phyloP scores from a whole-genome alignment of 345 rosid species.

The Brassica nigra region DNA sequence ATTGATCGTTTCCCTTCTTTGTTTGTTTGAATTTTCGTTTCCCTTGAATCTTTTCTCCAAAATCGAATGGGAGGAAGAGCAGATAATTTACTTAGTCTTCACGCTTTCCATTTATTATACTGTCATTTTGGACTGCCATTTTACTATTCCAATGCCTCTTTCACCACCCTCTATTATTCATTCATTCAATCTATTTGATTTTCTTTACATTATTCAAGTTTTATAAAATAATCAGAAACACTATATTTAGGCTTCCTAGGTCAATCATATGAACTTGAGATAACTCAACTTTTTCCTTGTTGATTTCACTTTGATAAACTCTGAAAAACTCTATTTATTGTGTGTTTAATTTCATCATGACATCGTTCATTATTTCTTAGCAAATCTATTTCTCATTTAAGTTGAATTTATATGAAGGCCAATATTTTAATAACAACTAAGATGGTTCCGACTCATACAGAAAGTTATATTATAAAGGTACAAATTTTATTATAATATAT shows the following conservation, averaged over 20 bases:
- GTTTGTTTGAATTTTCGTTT: not conserved
- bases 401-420: not conserved
- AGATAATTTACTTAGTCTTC: conserved; percentile 40
- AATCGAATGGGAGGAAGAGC: conserved; percentile 35
- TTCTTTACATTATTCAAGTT: not conserved
- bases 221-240: not conserved
- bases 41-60: conserved; percentile 19
- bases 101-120: conserved; percentile 42
- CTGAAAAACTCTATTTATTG: not conserved
- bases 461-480: not conserved
- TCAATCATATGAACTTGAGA: conserved; percentile 35
- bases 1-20: not conserved
- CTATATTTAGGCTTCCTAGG: conserved; percentile 13
- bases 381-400: not conserved
- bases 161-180: conserved; percentile 23
- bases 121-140: conserved; percentile 35
- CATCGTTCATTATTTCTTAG: not conserved
- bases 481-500: too few relatives aligned
- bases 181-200: conserved; percentile 15
- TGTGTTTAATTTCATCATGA: not conserved
- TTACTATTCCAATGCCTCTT: conserved; percentile 40
- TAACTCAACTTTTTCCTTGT: not conserved
- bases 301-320: not conserved
- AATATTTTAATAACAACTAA: not conserved
- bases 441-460: too few relatives aligned